A percentile compares a stretch with the other conserved stretches of the same genome.
These are phyloP conservation scores for Thermothelomyces thermophilus DNA, from an alignment of 2,329 filamentous ascomycete species.

Conservation along the genomic window DNA sequence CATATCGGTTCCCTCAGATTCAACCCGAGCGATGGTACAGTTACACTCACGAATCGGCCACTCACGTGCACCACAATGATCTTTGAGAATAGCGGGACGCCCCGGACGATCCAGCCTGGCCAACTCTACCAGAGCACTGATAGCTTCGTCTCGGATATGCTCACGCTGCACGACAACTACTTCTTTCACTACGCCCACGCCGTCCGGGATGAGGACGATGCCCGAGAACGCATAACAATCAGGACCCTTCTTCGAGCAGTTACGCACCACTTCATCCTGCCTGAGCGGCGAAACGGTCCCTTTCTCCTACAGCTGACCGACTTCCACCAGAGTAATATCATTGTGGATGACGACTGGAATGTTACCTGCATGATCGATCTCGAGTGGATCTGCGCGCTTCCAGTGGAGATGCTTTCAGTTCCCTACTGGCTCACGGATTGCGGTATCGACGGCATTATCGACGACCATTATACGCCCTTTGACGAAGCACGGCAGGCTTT, in stretches of 20 bases:
- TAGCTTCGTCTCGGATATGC: constrained; percentile 24
- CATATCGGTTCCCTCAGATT: constrained; percentile 26
- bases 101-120: constrained; percentile 26
- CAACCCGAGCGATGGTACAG: constrained; percentile 26
- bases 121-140: constrained; percentile 30
- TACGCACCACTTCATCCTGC: background rate
- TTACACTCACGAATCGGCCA: constrained; percentile 30
- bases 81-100: constrained; percentile 31
- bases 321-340: background rate
- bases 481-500: background rate
- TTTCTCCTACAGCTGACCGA: background rate
- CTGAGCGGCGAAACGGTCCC: background rate
- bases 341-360: constrained; percentile 3
- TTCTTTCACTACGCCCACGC: background rate
- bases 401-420: background rate
- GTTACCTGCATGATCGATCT: constrained; percentile 1
- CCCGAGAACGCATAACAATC: background rate
- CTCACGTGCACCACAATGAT: constrained; percentile 30
- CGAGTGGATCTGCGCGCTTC: background rate
- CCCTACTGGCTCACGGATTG: background rate
- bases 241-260: background rate
- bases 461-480: background rate
- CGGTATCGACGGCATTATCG: background rate
- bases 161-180: constrained; percentile 24
- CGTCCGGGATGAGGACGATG: background rate